A percentile compares a stretch with the other conserved stretches of the same genome.
These are phyloP conservation scores for Cystobasidiaceae sp. DNA, from an alignment of 1,284 basidiomycete species.

Conservation along the genomic window DNA sequence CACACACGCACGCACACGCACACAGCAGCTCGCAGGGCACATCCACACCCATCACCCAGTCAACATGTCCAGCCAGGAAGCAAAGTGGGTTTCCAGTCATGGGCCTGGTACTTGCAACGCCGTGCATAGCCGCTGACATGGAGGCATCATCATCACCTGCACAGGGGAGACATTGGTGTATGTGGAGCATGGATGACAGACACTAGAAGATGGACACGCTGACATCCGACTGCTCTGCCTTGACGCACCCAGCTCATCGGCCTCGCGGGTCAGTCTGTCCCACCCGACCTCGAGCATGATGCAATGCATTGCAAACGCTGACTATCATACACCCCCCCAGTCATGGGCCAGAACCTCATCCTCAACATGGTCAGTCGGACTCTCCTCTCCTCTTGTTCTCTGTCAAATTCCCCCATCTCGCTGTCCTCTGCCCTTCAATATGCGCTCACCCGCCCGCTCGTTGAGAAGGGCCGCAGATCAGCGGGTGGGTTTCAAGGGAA, in stretches of 20 bases:
- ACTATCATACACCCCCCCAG: constrained; percentile 58
- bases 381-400: neutral
- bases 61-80: constrained; percentile 14
- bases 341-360: constrained; percentile 97
- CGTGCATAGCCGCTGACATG: neutral
- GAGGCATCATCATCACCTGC: neutral
- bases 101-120: neutral
- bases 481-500: no score
- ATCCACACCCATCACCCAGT: neutral
- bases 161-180: constrained; percentile 31
- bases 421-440: no score
- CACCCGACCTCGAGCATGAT: neutral
- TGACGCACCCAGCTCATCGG: constrained; percentile 21
- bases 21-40: neutral
- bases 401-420: neutral
- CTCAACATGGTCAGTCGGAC: constrained; percentile 65
- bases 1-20: neutral
- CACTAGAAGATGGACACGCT: neutral
- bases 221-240: neutral
- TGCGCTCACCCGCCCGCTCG: no score
- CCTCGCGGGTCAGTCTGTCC: constrained; percentile 19
- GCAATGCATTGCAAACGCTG: neutral
- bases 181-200: neutral
- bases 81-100: neutral
- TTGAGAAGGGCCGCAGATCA: no score